These are phyloP conservation scores for Mrakiaceae sp. DNA, from an alignment of 1,284 basidiomycete species.

Conservation along the genomic window DNA sequence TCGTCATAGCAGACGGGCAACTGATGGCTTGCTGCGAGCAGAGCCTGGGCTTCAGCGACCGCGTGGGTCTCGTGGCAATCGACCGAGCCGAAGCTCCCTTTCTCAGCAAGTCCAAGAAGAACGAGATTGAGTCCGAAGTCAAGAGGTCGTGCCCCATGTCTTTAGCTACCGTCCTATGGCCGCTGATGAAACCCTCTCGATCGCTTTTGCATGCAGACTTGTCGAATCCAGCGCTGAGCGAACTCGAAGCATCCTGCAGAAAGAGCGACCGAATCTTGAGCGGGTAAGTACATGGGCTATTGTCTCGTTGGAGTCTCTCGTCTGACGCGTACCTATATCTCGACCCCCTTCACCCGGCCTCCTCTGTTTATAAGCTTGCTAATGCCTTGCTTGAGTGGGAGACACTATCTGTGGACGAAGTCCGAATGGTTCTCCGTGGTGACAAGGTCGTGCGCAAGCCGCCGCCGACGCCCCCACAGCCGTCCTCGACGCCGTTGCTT, in stretches of 20 bases:
- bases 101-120: constrained; percentile 59
- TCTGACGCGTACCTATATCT: too few species aligned
- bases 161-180: not conserved
- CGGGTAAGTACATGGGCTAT: constrained; percentile 26
- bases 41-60: constrained; percentile 1
- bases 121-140: constrained; percentile 75
- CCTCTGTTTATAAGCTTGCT: constrained; percentile 45
- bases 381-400: constrained; percentile 83
- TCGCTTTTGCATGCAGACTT: constrained; percentile 35
- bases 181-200: not conserved
- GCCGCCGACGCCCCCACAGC: too few species aligned
- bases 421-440: constrained; percentile 30
- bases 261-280: not conserved
- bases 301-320: too few species aligned
- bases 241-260: not conserved
- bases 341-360: too few species aligned
- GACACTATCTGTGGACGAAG: constrained; percentile 74
- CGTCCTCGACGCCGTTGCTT: too few species aligned
- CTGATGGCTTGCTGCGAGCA: not conserved
- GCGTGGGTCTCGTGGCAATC: constrained; percentile 49
- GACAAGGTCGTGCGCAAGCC: too few species aligned
- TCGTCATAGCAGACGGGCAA: too few species aligned
- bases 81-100: constrained; percentile 57
- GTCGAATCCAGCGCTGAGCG: constrained; percentile 51
- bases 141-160: constrained; percentile 46